Base-by-base conservation (phyloP, 352 stramenopile genomes). In the Globisporangium mamillatum region DNA sequence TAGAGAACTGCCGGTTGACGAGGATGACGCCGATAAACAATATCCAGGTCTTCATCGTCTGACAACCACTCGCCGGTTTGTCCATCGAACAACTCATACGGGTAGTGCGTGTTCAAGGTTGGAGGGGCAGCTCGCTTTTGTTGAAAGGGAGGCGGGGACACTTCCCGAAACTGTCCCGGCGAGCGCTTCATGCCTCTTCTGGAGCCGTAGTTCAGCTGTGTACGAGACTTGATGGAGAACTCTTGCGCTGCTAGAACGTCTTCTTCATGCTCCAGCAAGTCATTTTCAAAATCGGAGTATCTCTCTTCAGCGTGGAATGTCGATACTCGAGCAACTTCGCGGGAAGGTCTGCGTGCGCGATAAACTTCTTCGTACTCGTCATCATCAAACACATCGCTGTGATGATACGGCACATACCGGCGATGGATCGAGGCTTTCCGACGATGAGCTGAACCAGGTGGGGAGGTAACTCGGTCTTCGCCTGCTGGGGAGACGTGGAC, bases 251-350 rank as follows among this genome's bases (percentile, higher is more conserved):
- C 54, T 0, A 67, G 59, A 36, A 63, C 20, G 24, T 64, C 60
- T 34, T 71, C 66, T 66, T 71, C 59, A 18, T 57, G 66, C 22
- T 63, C 52, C 34, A 67, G 66, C 25, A 67, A 20, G 10, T 63
- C 66, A 3, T 38, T 52, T 9, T 72, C 67, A 53, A 44, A 63
- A 22, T 58, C 29, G 5, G 38, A 50, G 32, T 64, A 66, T 6
- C 60, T 54, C n/a, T 59, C 60, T 4, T 67, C 66, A 0, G 62
- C 3, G 18, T 36, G 44, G 36, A 63, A 61, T 24, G 32, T 22
- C 27, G 59, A 44, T 2, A 34, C 12, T 16, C 48, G 59, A 18
- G 50, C 22, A 41, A 22, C 34, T 2, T 46, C 50, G 12, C 36
- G 36, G 8, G 41, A 32, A n/a, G 18, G 46, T 25, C 60, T 50